These are phyloP conservation scores for Pharnaceum exiguum DNA, from an alignment of 148 eudicot species.

Conservation along the genomic window DNA sequence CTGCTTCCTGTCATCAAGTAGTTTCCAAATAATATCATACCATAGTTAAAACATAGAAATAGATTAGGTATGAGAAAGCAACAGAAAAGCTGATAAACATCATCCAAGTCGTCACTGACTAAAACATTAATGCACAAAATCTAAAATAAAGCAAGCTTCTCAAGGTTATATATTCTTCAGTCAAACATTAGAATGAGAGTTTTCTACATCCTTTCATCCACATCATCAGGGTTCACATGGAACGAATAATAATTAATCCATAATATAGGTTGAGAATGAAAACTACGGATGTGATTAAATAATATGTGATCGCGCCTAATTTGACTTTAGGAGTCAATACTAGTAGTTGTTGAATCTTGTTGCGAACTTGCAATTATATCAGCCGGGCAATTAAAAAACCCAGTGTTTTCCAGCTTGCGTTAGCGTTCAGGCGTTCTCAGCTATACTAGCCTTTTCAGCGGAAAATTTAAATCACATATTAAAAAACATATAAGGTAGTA, in stretches of 20 bases:
- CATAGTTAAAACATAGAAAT: too few relatives aligned
- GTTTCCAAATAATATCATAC: too few relatives aligned
- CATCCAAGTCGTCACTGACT: slow-evolving; percentile 8
- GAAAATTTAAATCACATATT: too few relatives aligned
- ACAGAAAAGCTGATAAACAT: slow-evolving; percentile 14
- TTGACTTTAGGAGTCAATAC: slow-evolving; percentile 30
- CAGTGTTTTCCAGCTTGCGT: too few relatives aligned
- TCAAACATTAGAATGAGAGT: slow-evolving; percentile 19
- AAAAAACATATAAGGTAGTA: too few relatives aligned
- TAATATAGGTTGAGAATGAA: too few relatives aligned
- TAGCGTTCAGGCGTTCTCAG: neutral
- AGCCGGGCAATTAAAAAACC: neutral
- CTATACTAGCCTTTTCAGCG: too few relatives aligned
- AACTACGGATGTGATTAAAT: too few relatives aligned
- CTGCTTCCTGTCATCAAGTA: too few relatives aligned
- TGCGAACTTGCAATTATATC: slow-evolving; percentile 3
- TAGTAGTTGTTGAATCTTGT: slow-evolving; percentile 19
- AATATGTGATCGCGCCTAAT: too few relatives aligned
- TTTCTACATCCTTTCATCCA: slow-evolving; percentile 19
- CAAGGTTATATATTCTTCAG: slow-evolving; percentile 10
- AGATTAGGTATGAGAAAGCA: slow-evolving; percentile 17
- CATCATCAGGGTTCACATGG: slow-evolving; percentile 18
- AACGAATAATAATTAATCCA: too few relatives aligned
- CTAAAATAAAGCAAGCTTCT: neutral
- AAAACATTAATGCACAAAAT: neutral